These are phyloP conservation scores for Astragalus glycyphyllos DNA, from an alignment of 306 rosid species.

Conservation along the genomic window DNA sequence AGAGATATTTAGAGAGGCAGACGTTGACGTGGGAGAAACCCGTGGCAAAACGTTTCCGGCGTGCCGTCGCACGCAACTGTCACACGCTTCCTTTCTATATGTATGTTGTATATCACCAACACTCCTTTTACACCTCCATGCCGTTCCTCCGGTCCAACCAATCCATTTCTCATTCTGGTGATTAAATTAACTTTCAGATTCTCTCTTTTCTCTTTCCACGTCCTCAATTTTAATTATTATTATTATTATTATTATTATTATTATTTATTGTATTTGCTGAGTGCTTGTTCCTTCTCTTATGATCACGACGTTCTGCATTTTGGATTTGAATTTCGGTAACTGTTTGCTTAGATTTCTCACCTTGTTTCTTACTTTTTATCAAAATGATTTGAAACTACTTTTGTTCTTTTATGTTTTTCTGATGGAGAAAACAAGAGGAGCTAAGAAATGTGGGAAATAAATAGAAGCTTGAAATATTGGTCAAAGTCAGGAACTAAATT, in stretches of 20 bases:
- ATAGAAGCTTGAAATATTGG: neutral
- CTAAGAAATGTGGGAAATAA: constrained; percentile 38
- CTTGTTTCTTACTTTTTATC: neutral
- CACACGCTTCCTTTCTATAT: constrained; percentile 55
- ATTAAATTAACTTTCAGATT: constrained; percentile 22
- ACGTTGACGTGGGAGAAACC: constrained; percentile 65
- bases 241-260: neutral
- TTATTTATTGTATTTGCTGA: neutral
- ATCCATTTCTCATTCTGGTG: constrained; percentile 45
- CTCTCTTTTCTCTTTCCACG: neutral
- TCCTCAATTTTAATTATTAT: constrained; percentile 16
- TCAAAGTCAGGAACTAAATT: constrained; percentile 10
- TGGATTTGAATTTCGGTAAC: constrained; percentile 24
- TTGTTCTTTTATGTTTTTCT: neutral
- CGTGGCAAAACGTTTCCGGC: constrained; percentile 67
- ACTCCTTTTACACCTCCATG: constrained; percentile 9
- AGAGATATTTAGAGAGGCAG: constrained; percentile 73
- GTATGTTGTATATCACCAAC: neutral
- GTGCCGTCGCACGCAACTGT: constrained; percentile 73
- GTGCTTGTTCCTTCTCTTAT: constrained; percentile 14
- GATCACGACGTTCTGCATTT: constrained; percentile 12
- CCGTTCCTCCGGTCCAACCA: neutral
- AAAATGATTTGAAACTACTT: neutral
- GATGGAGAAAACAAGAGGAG: neutral
- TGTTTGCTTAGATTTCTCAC: constrained; percentile 14